Evolutionary conservation across 2,329 filamentous ascomycete genomes (phyloP).

Genomic region (Cephalotrichum gorgonifer): DNA sequence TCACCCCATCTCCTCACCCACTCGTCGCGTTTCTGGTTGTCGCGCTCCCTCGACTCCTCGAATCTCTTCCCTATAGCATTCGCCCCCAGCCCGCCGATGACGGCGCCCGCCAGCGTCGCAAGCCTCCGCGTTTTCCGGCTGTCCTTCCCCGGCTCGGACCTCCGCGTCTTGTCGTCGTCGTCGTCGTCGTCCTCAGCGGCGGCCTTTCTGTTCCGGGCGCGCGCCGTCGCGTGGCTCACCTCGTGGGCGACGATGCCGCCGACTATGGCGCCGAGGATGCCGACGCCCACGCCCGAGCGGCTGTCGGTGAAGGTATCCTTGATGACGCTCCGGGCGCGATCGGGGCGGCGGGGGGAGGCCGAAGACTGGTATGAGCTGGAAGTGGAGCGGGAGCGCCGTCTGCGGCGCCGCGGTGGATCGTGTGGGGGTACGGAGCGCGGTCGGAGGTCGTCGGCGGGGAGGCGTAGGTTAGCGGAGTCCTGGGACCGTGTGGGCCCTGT

Average conservation of each 20-base stretch:
- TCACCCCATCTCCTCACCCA: conserved; percentile 2
- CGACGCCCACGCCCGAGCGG: conserved; percentile 36
- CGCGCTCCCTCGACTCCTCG: conserved; percentile 24
- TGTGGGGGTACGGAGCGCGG: conserved; percentile 10
- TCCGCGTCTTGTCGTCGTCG: conserved; percentile 19
- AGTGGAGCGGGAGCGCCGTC: conserved; percentile 13
- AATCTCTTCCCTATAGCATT: conserved; percentile 36
- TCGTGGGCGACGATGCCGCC: conserved; percentile 43
- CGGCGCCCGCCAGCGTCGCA: conserved; percentile 41
- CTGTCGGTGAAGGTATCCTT: conserved; percentile 38
- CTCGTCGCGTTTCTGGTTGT: conserved; percentile 17
- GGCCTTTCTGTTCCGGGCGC: conserved; percentile 16
- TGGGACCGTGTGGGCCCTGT: conserved; percentile 14
- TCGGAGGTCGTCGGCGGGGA: conserved; percentile 11
- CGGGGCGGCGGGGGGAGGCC: conserved; percentile 20
- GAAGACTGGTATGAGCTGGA: conserved; percentile 13
- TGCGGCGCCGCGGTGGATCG: conserved; percentile 6
- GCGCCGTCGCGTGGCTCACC: conserved; percentile 29
- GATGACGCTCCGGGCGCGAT: conserved; percentile 28
- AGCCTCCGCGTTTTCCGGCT: conserved; percentile 25
- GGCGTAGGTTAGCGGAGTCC: conserved; percentile 12
- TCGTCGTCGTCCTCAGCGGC: conserved; percentile 15
- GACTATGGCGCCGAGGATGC: conserved; percentile 42
- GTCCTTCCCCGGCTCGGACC: conserved; percentile 12
- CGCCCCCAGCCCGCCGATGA: conserved; percentile 43